A percentile compares a stretch with the other conserved stretches of the same genome.
These are phyloP conservation scores for Agapanthus africanus DNA, from an alignment of 106 monocot genomes.

Conservation along the genomic window DNA sequence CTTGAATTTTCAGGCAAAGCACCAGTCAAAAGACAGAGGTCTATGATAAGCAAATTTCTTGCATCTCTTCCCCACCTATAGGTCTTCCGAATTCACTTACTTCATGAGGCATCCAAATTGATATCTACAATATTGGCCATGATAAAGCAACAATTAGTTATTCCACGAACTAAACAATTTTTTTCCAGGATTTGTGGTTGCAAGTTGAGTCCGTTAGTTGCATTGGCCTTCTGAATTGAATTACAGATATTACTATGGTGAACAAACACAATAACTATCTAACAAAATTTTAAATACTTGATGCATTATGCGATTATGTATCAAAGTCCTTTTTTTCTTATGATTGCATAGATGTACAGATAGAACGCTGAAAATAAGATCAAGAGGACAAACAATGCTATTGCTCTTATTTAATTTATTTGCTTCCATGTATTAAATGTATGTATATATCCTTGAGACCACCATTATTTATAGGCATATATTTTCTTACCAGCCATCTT, in stretches of 20 bases:
- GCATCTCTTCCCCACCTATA: too few species aligned
- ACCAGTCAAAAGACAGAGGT: too few species aligned
- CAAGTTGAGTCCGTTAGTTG: not conserved
- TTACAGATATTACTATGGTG: not conserved
- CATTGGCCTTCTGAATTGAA: not conserved
- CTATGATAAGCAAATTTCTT: too few species aligned
- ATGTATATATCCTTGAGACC: not conserved
- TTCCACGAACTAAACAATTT: not conserved
- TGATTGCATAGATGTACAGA: not conserved
- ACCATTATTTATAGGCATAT: not conserved
- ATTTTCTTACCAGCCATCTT: conserved; percentile 63
- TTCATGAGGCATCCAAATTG: not conserved
- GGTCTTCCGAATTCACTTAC: too few species aligned
- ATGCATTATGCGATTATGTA: too few species aligned
- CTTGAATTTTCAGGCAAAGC: too few species aligned
- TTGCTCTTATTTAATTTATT: not conserved
- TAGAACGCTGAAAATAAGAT: not conserved
- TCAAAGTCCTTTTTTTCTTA: too few species aligned
- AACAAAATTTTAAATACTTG: not conserved
- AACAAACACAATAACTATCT: not conserved
- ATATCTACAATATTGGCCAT: not conserved
- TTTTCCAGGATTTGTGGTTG: not conserved
- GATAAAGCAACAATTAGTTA: not conserved
- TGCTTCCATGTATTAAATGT: not conserved
- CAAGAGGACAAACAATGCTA: not conserved